These are phyloP conservation scores for Discostella stelligera DNA, from an alignment of 352 stramenopile species.

Conservation along the genomic window DNA sequence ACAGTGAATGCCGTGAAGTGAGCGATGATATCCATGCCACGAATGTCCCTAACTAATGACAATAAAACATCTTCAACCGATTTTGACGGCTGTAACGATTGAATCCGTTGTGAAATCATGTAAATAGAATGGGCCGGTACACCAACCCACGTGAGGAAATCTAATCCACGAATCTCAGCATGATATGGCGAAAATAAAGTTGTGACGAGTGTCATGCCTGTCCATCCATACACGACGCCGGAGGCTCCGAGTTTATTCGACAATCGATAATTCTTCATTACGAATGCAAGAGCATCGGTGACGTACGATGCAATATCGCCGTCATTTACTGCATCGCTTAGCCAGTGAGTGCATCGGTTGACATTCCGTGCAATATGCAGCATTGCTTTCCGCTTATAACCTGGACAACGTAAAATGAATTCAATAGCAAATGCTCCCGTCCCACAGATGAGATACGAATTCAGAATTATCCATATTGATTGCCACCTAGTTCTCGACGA, in stretches of 20 bases:
- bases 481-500: constrained; percentile 22
- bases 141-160: no score
- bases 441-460: constrained; percentile 22
- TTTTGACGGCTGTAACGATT: no score
- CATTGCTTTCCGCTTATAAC: constrained; percentile 23
- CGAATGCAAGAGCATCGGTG: constrained; percentile 21
- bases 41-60: no score
- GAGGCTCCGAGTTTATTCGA: constrained; percentile 33
- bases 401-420: constrained; percentile 26
- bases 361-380: constrained; percentile 16
- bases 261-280: constrained; percentile 23
- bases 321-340: constrained; percentile 31
- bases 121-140: no score
- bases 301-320: constrained; percentile 38
- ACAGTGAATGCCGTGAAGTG: no score
- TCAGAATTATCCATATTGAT: constrained; percentile 20
- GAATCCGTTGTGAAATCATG: no score
- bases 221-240: constrained; percentile 39
- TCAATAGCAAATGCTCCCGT: constrained; percentile 20
- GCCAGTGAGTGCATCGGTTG: constrained; percentile 32
- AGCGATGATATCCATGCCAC: no score
- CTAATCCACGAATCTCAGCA: constrained; percentile 21
- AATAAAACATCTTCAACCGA: no score
- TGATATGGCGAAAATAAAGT: constrained; percentile 27
- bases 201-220: constrained; percentile 36